Base-by-base conservation (phyloP, 2,329 filamentous ascomycete genomes). In the Aspergillus carbonarius region DNA sequence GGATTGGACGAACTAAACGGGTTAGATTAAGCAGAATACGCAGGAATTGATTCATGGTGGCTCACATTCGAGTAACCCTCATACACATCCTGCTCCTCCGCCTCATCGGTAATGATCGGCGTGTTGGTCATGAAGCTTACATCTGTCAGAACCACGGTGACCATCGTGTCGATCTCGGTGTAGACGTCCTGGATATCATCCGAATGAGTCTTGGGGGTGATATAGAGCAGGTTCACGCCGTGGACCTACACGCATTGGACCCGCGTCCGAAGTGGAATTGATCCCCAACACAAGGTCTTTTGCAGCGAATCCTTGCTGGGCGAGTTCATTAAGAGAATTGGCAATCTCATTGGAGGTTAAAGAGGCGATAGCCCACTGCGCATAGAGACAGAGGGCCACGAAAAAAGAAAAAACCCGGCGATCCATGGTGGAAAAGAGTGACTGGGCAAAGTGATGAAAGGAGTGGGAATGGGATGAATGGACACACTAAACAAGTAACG, bases 71-170 rank as follows among this genome's bases (percentile, higher is more conserved):
- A 54, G 6, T 54, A 54, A 4, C 51, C 51, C 27, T 54, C 51
- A 32, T 54, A 54, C 2, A 54, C 51, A 15, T 8, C 4, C 51
- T 54, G 51, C 23, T 54, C 37, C 12, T 34, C 37, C 1, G 51
- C 10, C 23, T 54, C 15, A n/a, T 54, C 51, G n/a, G 51, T 42
- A n/a, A 54, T 54, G 37, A 44, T 15, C 9, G 51, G 51, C 3
- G 51, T 54, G 2, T 54, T 54, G n/a, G 51, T 54, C 37, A 54
- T 54, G 37, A 54, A 54, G n/a, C 42, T 32, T 7, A 54, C 17
- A 3, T 54, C 39, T 2, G 34, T 39, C 17, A 54, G 51, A 3
- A 54, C 51, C 3, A 18, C 51, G n/a, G 40, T 54, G 17, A 54
- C 51, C 9, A 54, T 54, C 2, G 51, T 54, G n/a, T 32, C n/a